Evolutionary conservation across 176 grass and related monocot genomes (phyloP).

Genomic region (Secale cereale): DNA sequence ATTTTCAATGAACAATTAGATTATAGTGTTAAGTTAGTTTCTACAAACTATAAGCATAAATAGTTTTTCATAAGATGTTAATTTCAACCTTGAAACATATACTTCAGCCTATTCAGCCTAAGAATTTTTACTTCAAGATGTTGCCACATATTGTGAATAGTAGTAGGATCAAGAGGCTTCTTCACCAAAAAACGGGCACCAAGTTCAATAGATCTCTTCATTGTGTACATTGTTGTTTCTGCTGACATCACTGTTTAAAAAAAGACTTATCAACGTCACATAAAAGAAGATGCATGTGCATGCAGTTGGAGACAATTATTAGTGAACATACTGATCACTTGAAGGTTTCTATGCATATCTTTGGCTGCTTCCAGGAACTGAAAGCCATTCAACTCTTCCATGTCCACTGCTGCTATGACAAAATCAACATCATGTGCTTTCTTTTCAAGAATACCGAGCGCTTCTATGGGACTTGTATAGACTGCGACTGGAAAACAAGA

Average conservation of each 20-base stretch:
- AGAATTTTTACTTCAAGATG: neutral
- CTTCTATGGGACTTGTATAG: constrained; percentile 31
- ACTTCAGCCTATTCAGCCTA: neutral
- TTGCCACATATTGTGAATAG: neutral
- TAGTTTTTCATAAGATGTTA: neutral
- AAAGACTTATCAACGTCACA: neutral
- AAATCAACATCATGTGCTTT: constrained; percentile 32
- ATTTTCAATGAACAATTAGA: too few species aligned
- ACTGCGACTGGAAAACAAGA: neutral
- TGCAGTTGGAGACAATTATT: neutral
- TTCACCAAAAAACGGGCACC: constrained; percentile 19
- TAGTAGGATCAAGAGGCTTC: neutral
- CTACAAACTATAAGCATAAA: neutral
- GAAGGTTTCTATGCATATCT: constrained; percentile 15
- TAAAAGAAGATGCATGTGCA: neutral
- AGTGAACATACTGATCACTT: constrained; percentile 40
- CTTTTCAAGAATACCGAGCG: constrained; percentile 1
- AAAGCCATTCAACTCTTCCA: constrained; percentile 36
- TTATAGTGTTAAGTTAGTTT: neutral
- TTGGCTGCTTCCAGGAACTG: constrained; percentile 1
- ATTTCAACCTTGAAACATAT: neutral
- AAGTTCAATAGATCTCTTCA: neutral
- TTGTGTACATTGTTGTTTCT: neutral
- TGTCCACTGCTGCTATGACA: constrained; percentile 18
- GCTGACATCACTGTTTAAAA: neutral